Evolutionary conservation across 768 basidiomycete genomes (phyloP).

Genomic region (Tricholoma flavovirens): DNA sequence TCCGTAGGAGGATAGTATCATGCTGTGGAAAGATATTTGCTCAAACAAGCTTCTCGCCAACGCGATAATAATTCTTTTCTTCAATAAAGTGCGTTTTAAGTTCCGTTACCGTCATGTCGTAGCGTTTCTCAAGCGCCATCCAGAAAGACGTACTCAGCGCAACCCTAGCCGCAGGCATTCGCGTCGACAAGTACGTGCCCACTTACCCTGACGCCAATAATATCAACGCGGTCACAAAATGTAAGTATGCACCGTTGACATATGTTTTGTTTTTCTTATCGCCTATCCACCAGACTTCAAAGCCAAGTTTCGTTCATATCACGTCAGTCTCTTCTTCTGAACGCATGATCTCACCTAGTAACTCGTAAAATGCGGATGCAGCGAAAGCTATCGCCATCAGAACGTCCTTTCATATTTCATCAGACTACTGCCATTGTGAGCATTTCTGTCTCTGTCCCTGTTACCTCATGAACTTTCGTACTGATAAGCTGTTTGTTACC

Average conservation of each 20-base stretch:
- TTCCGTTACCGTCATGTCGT: neutral
- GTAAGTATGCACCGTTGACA: conserved; percentile 31
- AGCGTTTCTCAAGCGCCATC: neutral
- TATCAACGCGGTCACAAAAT: conserved; percentile 52
- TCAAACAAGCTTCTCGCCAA: conserved; percentile 52
- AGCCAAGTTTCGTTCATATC: conserved; percentile 60
- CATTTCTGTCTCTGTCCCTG: neutral
- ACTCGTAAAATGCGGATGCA: conserved; percentile 16
- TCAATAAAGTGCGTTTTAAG: conserved; percentile 53
- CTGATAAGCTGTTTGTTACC: neutral
- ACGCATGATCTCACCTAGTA: neutral
- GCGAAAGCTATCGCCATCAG: conserved; percentile 51
- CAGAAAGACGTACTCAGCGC: conserved; percentile 49
- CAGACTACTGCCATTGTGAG: conserved; percentile 68
- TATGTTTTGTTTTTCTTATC: neutral
- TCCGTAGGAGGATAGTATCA: conserved; percentile 63
- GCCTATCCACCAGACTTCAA: conserved; percentile 48
- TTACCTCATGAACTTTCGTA: neutral
- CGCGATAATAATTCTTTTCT: conserved; percentile 66
- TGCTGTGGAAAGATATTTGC: conserved; percentile 69
- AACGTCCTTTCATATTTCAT: conserved; percentile 60
- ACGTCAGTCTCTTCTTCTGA: conserved; percentile 34
- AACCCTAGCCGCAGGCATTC: conserved; percentile 51
- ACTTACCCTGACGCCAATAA: conserved; percentile 59
- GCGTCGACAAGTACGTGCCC: conserved; percentile 54